These are phyloP conservation scores for Silene coronaria DNA, from an alignment of 179 eudicot genomes.

Conservation along the genomic window DNA sequence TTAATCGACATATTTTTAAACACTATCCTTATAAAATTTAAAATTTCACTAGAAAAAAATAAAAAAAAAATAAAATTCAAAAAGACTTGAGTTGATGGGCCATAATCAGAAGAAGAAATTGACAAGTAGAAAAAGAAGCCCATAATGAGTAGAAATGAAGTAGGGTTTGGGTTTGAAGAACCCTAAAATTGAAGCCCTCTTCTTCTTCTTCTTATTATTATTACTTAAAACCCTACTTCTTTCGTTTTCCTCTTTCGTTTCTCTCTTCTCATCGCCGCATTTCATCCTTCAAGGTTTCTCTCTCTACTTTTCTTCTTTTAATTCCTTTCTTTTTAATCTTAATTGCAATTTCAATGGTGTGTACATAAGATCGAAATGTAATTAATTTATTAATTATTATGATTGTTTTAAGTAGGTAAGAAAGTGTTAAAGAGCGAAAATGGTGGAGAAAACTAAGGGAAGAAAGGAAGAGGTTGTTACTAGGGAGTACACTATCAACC, in stretches of 20 bases:
- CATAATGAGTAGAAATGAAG: not conserved
- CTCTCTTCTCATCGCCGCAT: slow-evolving; percentile 23
- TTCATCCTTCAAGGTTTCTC: slow-evolving; percentile 18
- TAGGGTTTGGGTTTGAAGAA: slow-evolving; percentile 21
- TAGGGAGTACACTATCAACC: slow-evolving; percentile 71
- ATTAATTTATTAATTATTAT: not conserved
- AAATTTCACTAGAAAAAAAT: too few relatives aligned
- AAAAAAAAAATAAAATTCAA: too few relatives aligned
- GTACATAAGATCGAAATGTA: not conserved
- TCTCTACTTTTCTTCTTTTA: not conserved
- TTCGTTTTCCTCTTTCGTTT: not conserved
- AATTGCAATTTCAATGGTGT: not conserved
- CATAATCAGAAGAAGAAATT: too few relatives aligned
- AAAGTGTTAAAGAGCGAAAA: slow-evolving; percentile 14
- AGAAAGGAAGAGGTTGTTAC: slow-evolving; percentile 71
- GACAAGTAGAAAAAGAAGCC: not conserved
- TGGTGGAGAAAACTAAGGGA: slow-evolving; percentile 45
- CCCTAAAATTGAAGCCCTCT: not conserved
- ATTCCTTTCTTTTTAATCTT: not conserved
- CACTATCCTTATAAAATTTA: too few relatives aligned
- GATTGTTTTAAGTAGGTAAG: too few relatives aligned
- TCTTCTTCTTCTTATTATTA: too few relatives aligned
- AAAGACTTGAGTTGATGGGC: too few relatives aligned
- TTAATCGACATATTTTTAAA: too few relatives aligned
- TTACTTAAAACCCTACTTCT: not conserved